These are phyloP conservation scores for Alternaria viburni DNA, from an alignment of 2,329 filamentous ascomycete species.

Conservation along the genomic window DNA sequence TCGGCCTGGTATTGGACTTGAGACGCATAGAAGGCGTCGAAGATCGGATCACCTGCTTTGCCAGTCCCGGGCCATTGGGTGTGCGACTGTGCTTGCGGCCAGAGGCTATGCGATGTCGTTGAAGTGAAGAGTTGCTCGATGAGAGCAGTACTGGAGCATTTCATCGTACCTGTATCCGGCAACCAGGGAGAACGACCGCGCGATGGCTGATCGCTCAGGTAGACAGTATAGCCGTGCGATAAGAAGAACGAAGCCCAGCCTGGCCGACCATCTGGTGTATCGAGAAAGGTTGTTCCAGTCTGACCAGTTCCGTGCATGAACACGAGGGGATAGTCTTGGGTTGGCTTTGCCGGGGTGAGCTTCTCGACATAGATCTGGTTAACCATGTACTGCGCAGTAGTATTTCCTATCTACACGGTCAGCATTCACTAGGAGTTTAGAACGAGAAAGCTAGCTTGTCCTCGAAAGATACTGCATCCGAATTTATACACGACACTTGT, in stretches of 20 bases:
- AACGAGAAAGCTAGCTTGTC: neutral
- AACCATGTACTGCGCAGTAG: constrained; percentile 4
- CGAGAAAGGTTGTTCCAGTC: constrained; percentile 44
- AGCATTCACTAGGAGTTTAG: neutral
- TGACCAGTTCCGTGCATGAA: constrained; percentile 39
- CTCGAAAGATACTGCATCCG: too few species aligned
- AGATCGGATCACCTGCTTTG: constrained; percentile 53
- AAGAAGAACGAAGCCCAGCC: constrained; percentile 60
- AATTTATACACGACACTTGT: neutral
- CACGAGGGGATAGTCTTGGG: constrained; percentile 28
- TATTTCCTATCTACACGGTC: neutral
- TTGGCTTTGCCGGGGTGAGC: constrained; percentile 18
- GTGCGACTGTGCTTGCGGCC: constrained; percentile 53
- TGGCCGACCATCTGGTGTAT: constrained; percentile 57
- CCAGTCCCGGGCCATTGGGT: constrained; percentile 53
- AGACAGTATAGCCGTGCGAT: constrained; percentile 55
- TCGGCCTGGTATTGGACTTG: constrained; percentile 50
- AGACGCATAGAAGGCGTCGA: constrained; percentile 57
- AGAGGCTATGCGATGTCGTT: constrained; percentile 44
- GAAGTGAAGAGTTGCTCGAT: constrained; percentile 45
- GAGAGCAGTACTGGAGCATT: constrained; percentile 9
- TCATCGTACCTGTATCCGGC: constrained; percentile 38
- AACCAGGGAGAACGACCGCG: constrained; percentile 55
- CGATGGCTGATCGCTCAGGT: constrained; percentile 56
- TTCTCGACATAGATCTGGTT: constrained; percentile 26